Evolutionary conservation across 805 yeast species (phyloP).

Genomic region (Brettanomyces sp.): DNA sequence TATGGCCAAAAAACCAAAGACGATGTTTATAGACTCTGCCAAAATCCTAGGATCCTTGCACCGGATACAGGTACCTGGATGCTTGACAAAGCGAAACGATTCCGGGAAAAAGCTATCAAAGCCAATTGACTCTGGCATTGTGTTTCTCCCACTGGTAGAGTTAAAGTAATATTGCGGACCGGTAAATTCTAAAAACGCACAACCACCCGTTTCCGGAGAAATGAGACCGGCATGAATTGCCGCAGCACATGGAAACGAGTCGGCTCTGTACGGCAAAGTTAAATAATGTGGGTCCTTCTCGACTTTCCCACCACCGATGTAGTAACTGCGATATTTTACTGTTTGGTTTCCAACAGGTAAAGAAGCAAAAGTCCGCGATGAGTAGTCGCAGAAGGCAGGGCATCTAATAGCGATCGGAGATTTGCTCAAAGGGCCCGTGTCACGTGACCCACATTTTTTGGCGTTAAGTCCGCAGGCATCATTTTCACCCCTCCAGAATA

Average conservation of each 20-base stretch:
- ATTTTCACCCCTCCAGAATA: conserved; percentile 70
- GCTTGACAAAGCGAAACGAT: conserved; percentile 51
- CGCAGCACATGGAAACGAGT: conserved; percentile 83
- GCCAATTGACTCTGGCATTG: conserved; percentile 37
- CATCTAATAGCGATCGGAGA: conserved; percentile 56
- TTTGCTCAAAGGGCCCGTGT: conserved; percentile 27
- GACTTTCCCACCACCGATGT: conserved; percentile 65
- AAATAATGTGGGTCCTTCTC: conserved; percentile 7
- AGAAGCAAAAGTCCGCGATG: conserved; percentile 66
- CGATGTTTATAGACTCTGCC: conserved; percentile 47
- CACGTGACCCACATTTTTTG: conserved; percentile 31
- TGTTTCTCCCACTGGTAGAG: conserved; percentile 38
- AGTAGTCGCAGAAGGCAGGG: conserved; percentile 80
- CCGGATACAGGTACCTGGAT: conserved; percentile 44
- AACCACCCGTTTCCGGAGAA: conserved; percentile 32
- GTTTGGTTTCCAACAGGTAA: conserved; percentile 63
- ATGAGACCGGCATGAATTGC: conserved; percentile 76
- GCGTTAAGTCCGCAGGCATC: conserved; percentile 70
- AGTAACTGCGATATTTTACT: conserved; percentile 61
- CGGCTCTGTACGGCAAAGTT: conserved; percentile 65
- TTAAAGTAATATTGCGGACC: conserved; percentile 47
- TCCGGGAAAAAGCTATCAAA: conserved; percentile 71
- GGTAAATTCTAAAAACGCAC: conserved; percentile 49
- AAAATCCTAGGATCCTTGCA: conserved; percentile 63
- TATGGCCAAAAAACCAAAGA: conserved; percentile 55